Base-by-base conservation (phyloP, 139 green algal species). In the Prasinococcaceae sp. region DNA sequence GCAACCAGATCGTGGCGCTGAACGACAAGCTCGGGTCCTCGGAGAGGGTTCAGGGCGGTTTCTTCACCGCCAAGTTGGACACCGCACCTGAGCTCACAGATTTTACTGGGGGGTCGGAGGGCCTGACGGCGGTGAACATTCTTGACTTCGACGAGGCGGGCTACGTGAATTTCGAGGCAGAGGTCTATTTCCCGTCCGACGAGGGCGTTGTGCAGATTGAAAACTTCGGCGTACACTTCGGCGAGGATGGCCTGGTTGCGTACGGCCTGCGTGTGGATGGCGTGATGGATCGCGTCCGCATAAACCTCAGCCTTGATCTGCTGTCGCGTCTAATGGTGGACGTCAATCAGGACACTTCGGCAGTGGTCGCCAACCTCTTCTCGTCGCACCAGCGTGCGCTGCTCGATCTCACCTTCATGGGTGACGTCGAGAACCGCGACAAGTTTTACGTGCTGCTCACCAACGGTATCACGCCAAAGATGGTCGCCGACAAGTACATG, bases 151-250 rank as follows among this genome's bases (percentile, higher is more conserved):
- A 63, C 44, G 55, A 63, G 5, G 19, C 30, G 19, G 16, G 4
- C 8, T 63, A 63, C 45, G 44, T 55, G n/a, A 63, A 63, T 32
- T 53, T 63, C 24, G 55, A 63, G 32, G 55, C 55, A 12, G 55
- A 63, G 30, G 30, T 63, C 16, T 22, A 47, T 32, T 53, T 53
- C 46, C 29, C 29, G 17, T 17, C 17, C 4, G 29, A 39, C 26
- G 19, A 16, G 14, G 46, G 46, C 29, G 26, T 32, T 14, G 46
- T 53, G 19, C 54, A 62, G 54, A 36, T 62, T 12, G 54, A 62
- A 47, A 62, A 62, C 32, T 62, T 62, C 30, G 54, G 54, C 2
- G 39, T 53, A 37, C 43, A 53, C 44, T 9, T 62, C 42, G 37
- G 46, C 32, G 43, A 40, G 20, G 36, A 62, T 5, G 54, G 54